phyloP scores from a whole-genome alignment of 2,329 filamentous ascomycete species.

The Penicillium occitanis region DNA sequence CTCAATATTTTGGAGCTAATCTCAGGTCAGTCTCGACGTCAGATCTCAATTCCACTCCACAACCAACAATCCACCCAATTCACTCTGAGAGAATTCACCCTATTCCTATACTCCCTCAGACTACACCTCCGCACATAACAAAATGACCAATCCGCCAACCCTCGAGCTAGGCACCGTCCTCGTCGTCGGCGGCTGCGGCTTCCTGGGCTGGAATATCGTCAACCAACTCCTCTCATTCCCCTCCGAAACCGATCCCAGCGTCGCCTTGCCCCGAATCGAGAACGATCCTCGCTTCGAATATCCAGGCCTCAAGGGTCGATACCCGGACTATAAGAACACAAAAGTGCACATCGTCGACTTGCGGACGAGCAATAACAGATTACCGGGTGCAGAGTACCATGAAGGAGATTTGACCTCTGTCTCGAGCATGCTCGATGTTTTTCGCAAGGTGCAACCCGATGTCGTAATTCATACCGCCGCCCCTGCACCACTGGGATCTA shows the following conservation, averaged over 20 bases:
- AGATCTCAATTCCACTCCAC: not conserved
- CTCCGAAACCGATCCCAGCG: slow-evolving; percentile 44
- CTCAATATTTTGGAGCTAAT: not conserved
- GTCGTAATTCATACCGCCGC: slow-evolving; percentile 91
- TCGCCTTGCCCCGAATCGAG: slow-evolving; percentile 37
- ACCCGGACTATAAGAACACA: slow-evolving; percentile 42
- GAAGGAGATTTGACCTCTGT: slow-evolving; percentile 75
- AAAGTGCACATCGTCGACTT: slow-evolving; percentile 71
- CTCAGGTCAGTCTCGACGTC: not conserved
- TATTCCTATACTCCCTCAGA: too few relatives aligned
- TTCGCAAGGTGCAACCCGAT: slow-evolving; percentile 68
- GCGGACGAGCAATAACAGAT: slow-evolving; percentile 66
- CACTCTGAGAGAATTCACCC: too few relatives aligned
- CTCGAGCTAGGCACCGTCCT: slow-evolving; percentile 66
- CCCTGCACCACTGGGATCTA: slow-evolving; percentile 55
- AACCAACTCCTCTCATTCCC: slow-evolving; percentile 66
- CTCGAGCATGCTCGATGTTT: slow-evolving; percentile 60
- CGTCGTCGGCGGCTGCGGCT: slow-evolving; percentile 80
- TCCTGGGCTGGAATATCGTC: slow-evolving; percentile 80
- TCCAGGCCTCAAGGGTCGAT: slow-evolving; percentile 40
- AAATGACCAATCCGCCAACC: slow-evolving; percentile 29
- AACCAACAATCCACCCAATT: too few relatives aligned
- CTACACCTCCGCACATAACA: too few relatives aligned
- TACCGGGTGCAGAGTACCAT: slow-evolving; percentile 63
- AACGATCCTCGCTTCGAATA: slow-evolving; percentile 39